Base-by-base conservation (phyloP, 495 filamentous ascomycete species). In the Xylaria venustula region DNA sequence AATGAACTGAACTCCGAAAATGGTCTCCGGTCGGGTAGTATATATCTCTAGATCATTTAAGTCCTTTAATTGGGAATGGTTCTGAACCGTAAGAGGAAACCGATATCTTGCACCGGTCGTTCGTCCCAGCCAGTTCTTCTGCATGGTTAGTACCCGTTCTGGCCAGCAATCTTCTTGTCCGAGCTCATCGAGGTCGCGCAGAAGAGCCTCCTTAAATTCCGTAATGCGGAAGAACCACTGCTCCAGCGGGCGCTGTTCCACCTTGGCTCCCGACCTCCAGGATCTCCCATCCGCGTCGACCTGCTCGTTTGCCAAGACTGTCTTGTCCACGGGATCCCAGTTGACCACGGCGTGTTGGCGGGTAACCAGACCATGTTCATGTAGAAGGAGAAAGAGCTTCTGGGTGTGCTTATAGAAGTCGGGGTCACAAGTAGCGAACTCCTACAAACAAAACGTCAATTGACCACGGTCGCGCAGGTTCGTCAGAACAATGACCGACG, bases 161-260 rank as follows among this genome's bases (percentile, higher is more conserved):
- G 91, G 92, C 92, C 92, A 96, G 9, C 75, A 75, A 3, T 80
- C 82, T n/a, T 81, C 74, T 46, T 80, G 75, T 8, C 81, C 75
- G 7, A 96, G 76, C 1, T 79, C 71, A 22, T 91, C 85, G 1
- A 96, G 79, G 59, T 90, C 91, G 23, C 86, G 76, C 32, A 95
- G 73, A 0, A 96, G 77, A n/a, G 82, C 74, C 52, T 93, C 85
- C 51, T 88, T 84, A 69, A 90, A 95, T 20, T 81, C 81, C 1
- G 90, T 92, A 62, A 95, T 95, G 28, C 85, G 85, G 52, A 96
- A 85, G 66, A 96, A 96, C 92, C 92, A 96, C 66, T 96, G 92
- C 71, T 91, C 90, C 20, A 96, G 77, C 54, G 84, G 84, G 51
- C 84, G 75, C 72, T 92, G 88, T 71, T 93, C 89, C 30, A 96